Conservation (phyloP, 1,284 basidiomycete species). For the Meripilus lineatus region DNA sequence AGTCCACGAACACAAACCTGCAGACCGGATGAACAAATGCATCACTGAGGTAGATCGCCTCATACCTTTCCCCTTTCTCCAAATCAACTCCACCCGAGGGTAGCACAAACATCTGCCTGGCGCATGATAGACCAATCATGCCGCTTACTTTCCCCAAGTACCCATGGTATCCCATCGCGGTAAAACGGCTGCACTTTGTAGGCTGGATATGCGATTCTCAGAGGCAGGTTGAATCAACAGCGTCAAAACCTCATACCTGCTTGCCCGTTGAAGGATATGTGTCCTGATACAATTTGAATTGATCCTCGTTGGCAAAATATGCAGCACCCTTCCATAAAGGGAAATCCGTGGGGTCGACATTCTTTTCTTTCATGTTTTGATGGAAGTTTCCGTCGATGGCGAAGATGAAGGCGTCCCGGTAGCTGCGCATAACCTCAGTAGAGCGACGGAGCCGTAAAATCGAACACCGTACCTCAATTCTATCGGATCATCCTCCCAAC, state of each 20-base stretch:
- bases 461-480: no score
- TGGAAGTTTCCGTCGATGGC: constrained; percentile 14
- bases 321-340: constrained; percentile 9
- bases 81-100: no score
- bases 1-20: neutral
- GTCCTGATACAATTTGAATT: neutral
- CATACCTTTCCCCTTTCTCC: neutral
- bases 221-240: neutral
- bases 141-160: no score
- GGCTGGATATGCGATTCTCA: neutral
- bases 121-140: no score
- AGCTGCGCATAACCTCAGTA: no score
- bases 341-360: constrained; percentile 8
- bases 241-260: neutral
- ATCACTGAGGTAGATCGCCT: neutral
- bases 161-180: no score
- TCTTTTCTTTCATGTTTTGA: constrained; percentile 9
- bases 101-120: no score
- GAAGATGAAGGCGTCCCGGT: constrained; percentile 9
- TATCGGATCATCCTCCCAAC: no score
- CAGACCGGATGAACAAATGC: neutral
- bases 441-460: no score
- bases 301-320: constrained; percentile 12
- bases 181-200: no score
- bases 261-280: neutral